Percentiles rank a stretch among this genome's conserved stretches.
phyloP scores from a whole-genome alignment of 495 filamentous ascomycete genomes.

The Amorphotheca resinae region DNA sequence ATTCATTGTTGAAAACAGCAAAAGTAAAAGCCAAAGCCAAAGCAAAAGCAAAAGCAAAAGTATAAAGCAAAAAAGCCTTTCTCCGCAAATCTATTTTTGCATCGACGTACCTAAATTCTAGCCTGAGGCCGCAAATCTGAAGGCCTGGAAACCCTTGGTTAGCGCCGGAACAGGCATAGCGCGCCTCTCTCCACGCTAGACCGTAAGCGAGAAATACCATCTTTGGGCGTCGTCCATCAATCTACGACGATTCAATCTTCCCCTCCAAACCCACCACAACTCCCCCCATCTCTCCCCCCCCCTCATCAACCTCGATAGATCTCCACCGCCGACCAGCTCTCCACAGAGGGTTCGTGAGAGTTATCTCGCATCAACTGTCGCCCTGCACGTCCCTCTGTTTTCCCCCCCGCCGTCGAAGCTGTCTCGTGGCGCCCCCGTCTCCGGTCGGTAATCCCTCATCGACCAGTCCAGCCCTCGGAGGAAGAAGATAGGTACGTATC shows the following conservation, averaged over 20 bases:
- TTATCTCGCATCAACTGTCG: slow-evolving; percentile 1
- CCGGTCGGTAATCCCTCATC: slow-evolving; percentile 8
- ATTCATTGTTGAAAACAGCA: too few species aligned
- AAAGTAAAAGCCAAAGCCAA: too few species aligned
- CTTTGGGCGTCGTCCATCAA: not conserved
- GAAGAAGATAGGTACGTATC: slow-evolving; percentile 19
- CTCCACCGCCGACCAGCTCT: slow-evolving; percentile 1
- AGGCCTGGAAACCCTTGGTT: too few species aligned
- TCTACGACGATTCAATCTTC: not conserved
- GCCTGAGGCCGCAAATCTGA: too few species aligned
- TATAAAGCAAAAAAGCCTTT: too few species aligned
- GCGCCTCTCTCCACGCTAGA: not conserved
- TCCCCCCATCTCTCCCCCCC: not conserved
- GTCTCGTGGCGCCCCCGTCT: not conserved
- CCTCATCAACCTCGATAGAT: slow-evolving; percentile 3
- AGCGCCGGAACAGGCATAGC: slow-evolving; percentile 2
- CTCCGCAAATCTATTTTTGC: too few species aligned
- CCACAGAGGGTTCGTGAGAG: slow-evolving; percentile 6
- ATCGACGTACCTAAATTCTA: too few species aligned
- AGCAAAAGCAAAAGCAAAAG: too few species aligned
- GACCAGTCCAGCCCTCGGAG: slow-evolving; percentile 5
- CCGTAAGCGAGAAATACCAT: slow-evolving; percentile 8
- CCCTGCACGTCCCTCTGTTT: not conserved
- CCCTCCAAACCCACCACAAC: not conserved
- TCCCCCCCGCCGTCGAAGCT: not conserved